Evolutionary conservation across 1,284 basidiomycete genomes (phyloP).

Genomic region (Sanghuangporus weigelae): DNA sequence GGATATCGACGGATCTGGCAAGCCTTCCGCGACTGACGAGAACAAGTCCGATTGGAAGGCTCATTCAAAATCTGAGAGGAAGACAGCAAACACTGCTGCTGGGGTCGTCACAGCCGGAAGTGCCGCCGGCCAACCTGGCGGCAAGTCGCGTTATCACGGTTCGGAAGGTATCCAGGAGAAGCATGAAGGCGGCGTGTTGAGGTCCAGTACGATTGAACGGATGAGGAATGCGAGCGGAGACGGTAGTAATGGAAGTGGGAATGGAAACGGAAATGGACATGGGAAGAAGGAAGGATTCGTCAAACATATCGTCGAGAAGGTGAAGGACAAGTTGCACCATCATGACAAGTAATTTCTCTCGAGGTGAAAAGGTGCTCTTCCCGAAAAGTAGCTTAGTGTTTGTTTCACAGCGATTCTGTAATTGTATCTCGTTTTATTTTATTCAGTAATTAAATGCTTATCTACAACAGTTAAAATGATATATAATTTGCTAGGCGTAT

Average conservation of each 20-base stretch:
- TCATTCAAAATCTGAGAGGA: not conserved
- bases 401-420: not conserved
- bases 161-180: slow-evolving; percentile 8
- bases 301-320: slow-evolving; percentile 2
- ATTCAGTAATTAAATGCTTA: not conserved
- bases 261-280: not conserved
- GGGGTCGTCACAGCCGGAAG: not conserved
- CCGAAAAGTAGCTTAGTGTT: not conserved
- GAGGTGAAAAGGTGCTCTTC: not conserved
- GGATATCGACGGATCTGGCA: not conserved
- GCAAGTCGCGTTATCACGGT: not conserved
- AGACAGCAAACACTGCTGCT: not conserved
- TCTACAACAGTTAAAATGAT: not conserved
- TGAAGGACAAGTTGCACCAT: slow-evolving; percentile 9
- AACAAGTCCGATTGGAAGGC: not conserved
- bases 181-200: not conserved
- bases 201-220: not conserved
- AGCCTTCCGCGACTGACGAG: not conserved
- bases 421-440: not conserved
- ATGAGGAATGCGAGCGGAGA: not conserved
- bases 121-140: not conserved
- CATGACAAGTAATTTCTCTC: not conserved
- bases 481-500: not conserved
- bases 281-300: slow-evolving; percentile 2
- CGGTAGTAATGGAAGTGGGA: not conserved